Evolutionary conservation across 352 stramenopile species (phyloP), one percentile per base, ranked within the genome.

Genomic region (Globisporangium viniferum): DNA sequence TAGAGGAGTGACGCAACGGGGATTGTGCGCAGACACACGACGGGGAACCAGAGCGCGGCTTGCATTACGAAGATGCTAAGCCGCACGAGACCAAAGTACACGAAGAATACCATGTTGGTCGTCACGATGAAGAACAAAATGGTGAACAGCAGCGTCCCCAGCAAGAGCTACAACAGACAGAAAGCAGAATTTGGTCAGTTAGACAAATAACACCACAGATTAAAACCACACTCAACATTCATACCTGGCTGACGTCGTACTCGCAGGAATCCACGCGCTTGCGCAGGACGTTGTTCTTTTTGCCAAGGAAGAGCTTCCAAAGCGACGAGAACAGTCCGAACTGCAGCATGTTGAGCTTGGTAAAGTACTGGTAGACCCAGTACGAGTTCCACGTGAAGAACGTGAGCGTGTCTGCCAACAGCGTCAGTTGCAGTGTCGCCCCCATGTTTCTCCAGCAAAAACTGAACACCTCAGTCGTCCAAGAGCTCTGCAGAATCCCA

Each of bases 241-340:
- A 10, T 59, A 88, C 80, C 77, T 98, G 88, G 60, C 88, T 93
- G 14, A 96, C 85, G 78, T 98, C 96, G 72, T 98, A 98, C 65
- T 98, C 79, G 73, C 96, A 97, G 41, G 94, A 94, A 72, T 99
- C 96, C 6, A 97, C 95, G 58, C 96, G 91, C 46, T 93, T 83
- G 18, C 94, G 86, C 29, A 99, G 65, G 12, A 98, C 76, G 61
- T 99, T 99, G 27, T 90, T 88, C 72, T 99, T 99, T 73, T 97
- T 97, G 24, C 96, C 96, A 46, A 97, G 74, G 70, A 99, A 98
- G 1, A 98, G 77, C 55, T 94, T 90, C 86, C 92, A 98, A 0
- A 98, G 74, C 24, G 92, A 94, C 51, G 84, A 86, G 56, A 98
- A 81, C 20, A 94, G 66, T 1, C 76, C 76, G 53, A 92, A 86